These are phyloP conservation scores for Phytophthora sp. DNA, from an alignment of 352 stramenopile genomes.

Conservation along the genomic window DNA sequence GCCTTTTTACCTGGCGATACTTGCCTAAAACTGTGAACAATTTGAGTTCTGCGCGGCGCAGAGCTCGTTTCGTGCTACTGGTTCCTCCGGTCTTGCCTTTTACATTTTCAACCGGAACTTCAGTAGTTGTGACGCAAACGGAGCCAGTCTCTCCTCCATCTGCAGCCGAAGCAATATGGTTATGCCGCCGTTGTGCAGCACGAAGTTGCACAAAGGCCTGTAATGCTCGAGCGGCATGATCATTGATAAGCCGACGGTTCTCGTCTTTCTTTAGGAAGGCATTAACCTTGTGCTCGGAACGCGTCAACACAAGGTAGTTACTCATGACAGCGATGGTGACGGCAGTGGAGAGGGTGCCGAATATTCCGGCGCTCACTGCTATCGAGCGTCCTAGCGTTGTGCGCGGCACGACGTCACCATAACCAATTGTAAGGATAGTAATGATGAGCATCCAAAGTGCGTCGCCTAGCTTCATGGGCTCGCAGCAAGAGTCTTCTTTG, in stretches of 20 bases:
- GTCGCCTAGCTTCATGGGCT: slow-evolving; percentile 57
- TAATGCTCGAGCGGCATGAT: slow-evolving; percentile 65
- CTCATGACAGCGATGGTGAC: slow-evolving; percentile 83
- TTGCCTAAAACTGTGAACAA: slow-evolving; percentile 60
- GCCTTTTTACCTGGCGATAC: slow-evolving; percentile 67
- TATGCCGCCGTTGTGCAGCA: slow-evolving; percentile 43
- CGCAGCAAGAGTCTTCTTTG: slow-evolving; percentile 53
- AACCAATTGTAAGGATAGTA: slow-evolving; percentile 78
- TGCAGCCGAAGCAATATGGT: background rate
- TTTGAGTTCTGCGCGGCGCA: slow-evolving; percentile 59
- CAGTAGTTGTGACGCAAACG: background rate
- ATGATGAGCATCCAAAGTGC: slow-evolving; percentile 72
- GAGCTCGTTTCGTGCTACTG: slow-evolving; percentile 12
- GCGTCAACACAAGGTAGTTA: slow-evolving; percentile 73
- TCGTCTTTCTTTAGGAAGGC: slow-evolving; percentile 80
- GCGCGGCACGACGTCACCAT: slow-evolving; percentile 66
- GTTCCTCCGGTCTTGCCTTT: slow-evolving; percentile 7
- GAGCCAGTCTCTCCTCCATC: slow-evolving; percentile 6
- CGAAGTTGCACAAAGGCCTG: slow-evolving; percentile 70
- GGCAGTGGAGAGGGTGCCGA: slow-evolving; percentile 62
- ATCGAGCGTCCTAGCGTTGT: slow-evolving; percentile 57
- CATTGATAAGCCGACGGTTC: slow-evolving; percentile 60
- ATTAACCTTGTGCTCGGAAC: slow-evolving; percentile 83
- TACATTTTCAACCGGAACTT: slow-evolving; percentile 2
- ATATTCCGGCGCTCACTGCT: slow-evolving; percentile 53